Conservation (phyloP, 805 yeast genomes). For the Saccharomycopsis synnaedendra region DNA sequence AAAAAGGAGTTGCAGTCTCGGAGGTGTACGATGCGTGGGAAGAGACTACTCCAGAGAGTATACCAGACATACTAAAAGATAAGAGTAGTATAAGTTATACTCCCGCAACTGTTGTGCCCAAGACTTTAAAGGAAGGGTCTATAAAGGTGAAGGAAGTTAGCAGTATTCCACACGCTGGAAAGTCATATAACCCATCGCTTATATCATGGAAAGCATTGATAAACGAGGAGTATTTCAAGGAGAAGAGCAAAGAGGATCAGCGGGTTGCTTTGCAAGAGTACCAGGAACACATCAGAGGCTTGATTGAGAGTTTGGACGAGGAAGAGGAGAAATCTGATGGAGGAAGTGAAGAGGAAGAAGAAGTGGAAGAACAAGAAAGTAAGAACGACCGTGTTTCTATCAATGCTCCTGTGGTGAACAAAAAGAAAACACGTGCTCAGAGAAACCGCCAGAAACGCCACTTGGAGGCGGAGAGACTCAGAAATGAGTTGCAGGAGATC, state of each 20-base stretch:
- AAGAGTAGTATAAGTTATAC: conserved; percentile 37
- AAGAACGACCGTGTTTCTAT: conserved; percentile 43
- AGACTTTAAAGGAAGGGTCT: conserved; percentile 42
- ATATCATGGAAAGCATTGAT: conserved; percentile 74
- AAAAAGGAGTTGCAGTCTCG: conserved; percentile 40
- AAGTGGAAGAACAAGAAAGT: conserved; percentile 22
- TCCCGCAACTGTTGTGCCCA: conserved; percentile 38
- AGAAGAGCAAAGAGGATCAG: conserved; percentile 55
- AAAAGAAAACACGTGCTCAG: conserved; percentile 67
- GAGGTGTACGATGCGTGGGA: conserved; percentile 64
- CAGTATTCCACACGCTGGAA: conserved; percentile 66
- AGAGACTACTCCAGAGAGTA: conserved; percentile 20
- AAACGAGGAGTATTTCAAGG: conserved; percentile 51
- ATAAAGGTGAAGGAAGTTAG: conserved; percentile 40
- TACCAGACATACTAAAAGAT: conserved; percentile 29
- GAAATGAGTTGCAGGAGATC: conserved; percentile 36
- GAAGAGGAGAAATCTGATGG: conserved; percentile 35
- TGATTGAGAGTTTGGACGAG: conserved; percentile 51
- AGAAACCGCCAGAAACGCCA: conserved; percentile 62
- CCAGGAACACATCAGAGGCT: conserved; percentile 47
- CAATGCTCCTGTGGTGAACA: conserved; percentile 56
- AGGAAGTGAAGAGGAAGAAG: conserved; percentile 26
- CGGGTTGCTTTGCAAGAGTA: conserved; percentile 52
- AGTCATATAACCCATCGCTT: conserved; percentile 83
- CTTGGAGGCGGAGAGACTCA: conserved; percentile 44